Base-by-base conservation (phyloP, 163 green algal genomes). In the Chlorella variabilis region DNA sequence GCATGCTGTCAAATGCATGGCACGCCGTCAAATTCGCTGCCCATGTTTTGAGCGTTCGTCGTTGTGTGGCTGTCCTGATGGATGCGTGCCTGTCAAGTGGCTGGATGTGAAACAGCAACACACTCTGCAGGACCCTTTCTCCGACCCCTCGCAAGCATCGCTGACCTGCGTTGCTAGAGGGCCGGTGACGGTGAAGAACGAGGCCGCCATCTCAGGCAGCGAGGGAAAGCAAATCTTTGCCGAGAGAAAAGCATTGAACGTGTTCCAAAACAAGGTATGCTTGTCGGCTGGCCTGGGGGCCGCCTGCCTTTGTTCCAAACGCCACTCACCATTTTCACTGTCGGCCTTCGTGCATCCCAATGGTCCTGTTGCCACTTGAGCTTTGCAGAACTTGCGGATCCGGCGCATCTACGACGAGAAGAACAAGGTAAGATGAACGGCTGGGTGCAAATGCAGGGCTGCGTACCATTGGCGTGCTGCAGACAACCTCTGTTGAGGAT, bases 231-330 rank as follows among this genome's bases (percentile, higher is more conserved):
- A 96, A 74, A 87, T 96, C 4, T 96, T 96, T 66, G 84, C 51
- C 7, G 90, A 96, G 83, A 77, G 79, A 36, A 96, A 94, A 82
- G 88, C 85, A 13, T 59, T 95, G 1, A 92, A 89, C 78, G 63
- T 95, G 2, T 92, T 95, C 58, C 87, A 95, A 62, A 91, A 96
- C 75, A 95, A 94, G 87, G 88, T 88, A 25, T 39, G 58, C 3
- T 31, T 42, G 8, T 27, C 34, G n/a, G 18, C 17, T 45, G 25
- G 66, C n/a, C n/a, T n/a, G n/a, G n/a, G n/a, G n/a, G n/a, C n/a
- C n/a, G n/a, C n/a, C n/a, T n/a, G n/a, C n/a, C n/a, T n/a, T n/a
- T n/a, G n/a, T n/a, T n/a, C n/a, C n/a, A n/a, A n/a, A n/a, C n/a
- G n/a, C n/a, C n/a, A n/a, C n/a, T n/a, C n/a, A n/a, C n/a, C n/a